Evolutionary conservation across 768 basidiomycete genomes (phyloP).

Genomic region (Suillus cothurnatus): DNA sequence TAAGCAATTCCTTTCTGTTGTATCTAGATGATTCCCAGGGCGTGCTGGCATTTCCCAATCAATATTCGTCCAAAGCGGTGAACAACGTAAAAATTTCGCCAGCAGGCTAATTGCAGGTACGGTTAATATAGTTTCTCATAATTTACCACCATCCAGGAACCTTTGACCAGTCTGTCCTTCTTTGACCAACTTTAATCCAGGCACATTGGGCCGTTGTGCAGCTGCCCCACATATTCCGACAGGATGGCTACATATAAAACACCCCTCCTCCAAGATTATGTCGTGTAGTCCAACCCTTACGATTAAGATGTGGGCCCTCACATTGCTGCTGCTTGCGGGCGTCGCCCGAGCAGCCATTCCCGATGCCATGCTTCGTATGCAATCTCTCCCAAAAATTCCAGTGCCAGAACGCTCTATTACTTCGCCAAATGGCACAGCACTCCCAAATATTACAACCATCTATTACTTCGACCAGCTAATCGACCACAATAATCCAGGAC

Average conservation of each 20-base stretch:
- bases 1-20: not conserved
- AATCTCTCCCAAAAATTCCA: not conserved
- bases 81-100: not conserved
- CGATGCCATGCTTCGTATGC: not conserved
- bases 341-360: not conserved
- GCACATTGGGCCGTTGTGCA: not conserved
- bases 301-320: not conserved
- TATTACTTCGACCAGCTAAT: not conserved
- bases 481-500: not conserved
- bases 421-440: not conserved
- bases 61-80: not conserved
- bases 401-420: not conserved
- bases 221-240: not conserved
- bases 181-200: not conserved
- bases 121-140: not conserved
- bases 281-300: not conserved
- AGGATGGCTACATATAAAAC: not conserved
- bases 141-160: not conserved
- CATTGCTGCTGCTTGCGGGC: not conserved
- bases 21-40: not conserved
- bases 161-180: not conserved
- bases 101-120: not conserved
- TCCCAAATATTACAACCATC: not conserved
- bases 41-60: not conserved
- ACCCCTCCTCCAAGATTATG: not conserved